Conservation (phyloP, 2,329 filamentous ascomycete species). For the Fusarium lateritium region DNA sequence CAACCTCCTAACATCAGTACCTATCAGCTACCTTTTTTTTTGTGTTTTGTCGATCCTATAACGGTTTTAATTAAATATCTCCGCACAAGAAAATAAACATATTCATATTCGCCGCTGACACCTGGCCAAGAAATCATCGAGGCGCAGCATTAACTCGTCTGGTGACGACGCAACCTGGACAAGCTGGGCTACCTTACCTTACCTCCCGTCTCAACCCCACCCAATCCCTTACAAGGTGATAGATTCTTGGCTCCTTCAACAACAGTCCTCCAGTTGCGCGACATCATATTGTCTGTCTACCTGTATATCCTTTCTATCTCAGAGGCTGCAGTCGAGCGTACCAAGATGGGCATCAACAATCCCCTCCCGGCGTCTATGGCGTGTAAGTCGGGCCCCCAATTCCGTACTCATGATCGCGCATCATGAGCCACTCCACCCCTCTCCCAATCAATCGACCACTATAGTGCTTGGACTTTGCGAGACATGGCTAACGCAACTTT, state of each 20-base stretch:
- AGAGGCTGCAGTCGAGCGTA: not conserved
- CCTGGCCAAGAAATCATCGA: conserved; percentile 31
- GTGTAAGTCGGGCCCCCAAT: conserved; percentile 66
- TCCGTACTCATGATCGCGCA: conserved; percentile 37
- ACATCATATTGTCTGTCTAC: not conserved
- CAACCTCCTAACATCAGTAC: conserved; percentile 12
- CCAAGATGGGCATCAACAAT: conserved; percentile 74
- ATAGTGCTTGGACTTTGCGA: conserved; percentile 1
- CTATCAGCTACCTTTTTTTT: conserved; percentile 3
- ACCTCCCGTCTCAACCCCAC: conserved; percentile 40
- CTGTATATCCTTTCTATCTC: not conserved
- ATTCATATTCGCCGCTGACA: conserved; percentile 13
- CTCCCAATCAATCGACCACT: conserved; percentile 20
- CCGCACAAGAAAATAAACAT: conserved; percentile 1
- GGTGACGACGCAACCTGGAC: conserved; percentile 39
- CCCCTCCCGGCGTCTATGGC: conserved; percentile 77
- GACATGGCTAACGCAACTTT: conserved; percentile 30
- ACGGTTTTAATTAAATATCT: conserved; percentile 10
- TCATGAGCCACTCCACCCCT: conserved; percentile 39
- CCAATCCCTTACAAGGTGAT: conserved; percentile 29
- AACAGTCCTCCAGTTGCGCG: conserved; percentile 19
- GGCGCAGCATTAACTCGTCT: conserved; percentile 39
- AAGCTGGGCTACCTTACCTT: conserved; percentile 27
- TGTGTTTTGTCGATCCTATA: conserved; percentile 20
- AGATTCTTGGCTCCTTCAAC: conserved; percentile 40